Conservation (phyloP, 2,329 filamentous ascomycete species). For the Ophiostoma ulmi region DNA sequence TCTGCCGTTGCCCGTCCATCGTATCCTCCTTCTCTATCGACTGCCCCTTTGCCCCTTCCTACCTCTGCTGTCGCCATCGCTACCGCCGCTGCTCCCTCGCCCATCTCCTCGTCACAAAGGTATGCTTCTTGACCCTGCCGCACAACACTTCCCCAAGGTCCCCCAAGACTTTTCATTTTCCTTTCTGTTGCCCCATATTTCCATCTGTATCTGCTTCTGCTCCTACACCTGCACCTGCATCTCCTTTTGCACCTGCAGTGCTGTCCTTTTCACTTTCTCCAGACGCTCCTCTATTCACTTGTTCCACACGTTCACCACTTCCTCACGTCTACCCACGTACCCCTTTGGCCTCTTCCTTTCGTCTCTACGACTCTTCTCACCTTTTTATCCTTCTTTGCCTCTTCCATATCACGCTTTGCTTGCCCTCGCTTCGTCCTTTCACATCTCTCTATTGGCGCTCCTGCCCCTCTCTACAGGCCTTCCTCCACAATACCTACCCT, state of each 20-base stretch:
- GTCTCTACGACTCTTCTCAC: background rate
- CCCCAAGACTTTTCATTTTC: background rate
- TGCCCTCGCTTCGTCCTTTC: background rate
- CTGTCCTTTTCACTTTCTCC: background rate
- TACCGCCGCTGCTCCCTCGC: background rate
- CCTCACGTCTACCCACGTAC: background rate
- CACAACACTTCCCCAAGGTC: background rate
- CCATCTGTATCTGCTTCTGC: background rate
- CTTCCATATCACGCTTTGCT: background rate
- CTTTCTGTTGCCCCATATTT: background rate
- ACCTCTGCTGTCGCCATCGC: background rate
- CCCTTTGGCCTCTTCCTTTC: background rate
- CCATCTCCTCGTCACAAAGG: background rate
- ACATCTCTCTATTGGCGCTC: slow-evolving; percentile 3
- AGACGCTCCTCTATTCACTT: background rate
- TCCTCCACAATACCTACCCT: background rate
- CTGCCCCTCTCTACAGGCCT: background rate
- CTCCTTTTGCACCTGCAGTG: background rate
- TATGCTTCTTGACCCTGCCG: slow-evolving; percentile 1
- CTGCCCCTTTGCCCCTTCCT: background rate
- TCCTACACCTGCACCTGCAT: background rate
- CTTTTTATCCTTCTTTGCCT: background rate
- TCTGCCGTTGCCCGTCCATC: background rate
- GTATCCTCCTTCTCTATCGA: background rate
- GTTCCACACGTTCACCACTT: background rate